Percentiles rank a stretch among this genome's conserved stretches.
Conservation (phyloP, 305 asterid genomes). For the Striga hermonthica region DNA sequence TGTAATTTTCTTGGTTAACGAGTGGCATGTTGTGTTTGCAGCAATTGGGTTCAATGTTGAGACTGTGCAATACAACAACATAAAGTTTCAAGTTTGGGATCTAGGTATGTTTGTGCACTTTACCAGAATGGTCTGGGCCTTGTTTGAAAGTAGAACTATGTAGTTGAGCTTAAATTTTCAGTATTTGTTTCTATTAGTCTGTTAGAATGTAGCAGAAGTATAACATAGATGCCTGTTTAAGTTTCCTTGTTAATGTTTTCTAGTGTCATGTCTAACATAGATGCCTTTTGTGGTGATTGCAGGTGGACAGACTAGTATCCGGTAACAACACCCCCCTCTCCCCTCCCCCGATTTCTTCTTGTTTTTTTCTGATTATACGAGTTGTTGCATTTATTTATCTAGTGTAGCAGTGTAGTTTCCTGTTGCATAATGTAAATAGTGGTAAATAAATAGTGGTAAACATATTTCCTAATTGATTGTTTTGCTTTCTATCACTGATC, state of each 20-base stretch:
- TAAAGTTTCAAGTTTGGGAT: constrained; percentile 88
- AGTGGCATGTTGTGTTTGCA: constrained; percentile 36
- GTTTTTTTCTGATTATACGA: constrained; percentile 24
- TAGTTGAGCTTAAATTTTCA: constrained; percentile 12
- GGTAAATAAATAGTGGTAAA: too few relatives aligned
- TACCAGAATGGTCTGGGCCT: constrained; percentile 1
- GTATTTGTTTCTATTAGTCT: constrained; percentile 18
- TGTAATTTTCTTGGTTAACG: constrained; percentile 23
- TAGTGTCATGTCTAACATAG: constrained; percentile 18
- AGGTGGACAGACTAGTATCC: constrained; percentile 94
- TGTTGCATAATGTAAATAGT: neutral
- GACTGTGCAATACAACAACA: constrained; percentile 71
- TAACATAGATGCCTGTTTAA: constrained; percentile 3
- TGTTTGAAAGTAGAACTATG: constrained; percentile 17
- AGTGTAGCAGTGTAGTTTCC: neutral
- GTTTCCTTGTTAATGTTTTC: neutral
- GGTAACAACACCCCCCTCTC: constrained; percentile 37
- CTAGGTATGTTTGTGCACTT: constrained; percentile 48
- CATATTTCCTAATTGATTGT: constrained; percentile 5
- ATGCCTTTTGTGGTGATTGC: constrained; percentile 35
- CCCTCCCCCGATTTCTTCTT: neutral
- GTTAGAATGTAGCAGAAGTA: neutral
- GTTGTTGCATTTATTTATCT: constrained; percentile 27
- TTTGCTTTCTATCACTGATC: neutral
- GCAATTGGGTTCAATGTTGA: constrained; percentile 90